These are phyloP conservation scores for Euphrasia arctica DNA, from an alignment of 305 asterid genomes.

Conservation along the genomic window DNA sequence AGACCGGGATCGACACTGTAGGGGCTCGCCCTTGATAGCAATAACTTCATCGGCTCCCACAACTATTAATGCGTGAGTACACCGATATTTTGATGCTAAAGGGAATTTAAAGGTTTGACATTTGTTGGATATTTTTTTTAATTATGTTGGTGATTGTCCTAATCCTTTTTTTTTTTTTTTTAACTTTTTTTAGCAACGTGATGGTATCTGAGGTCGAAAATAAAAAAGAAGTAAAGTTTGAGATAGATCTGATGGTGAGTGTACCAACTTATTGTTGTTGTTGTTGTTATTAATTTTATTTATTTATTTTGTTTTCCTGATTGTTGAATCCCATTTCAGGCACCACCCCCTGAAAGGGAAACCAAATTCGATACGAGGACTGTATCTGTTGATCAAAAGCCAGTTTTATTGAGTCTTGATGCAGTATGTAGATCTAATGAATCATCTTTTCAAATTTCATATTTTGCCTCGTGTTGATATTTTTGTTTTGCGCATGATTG, in stretches of 20 bases:
- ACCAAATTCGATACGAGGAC: constrained; percentile 32
- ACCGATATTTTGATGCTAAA: neutral
- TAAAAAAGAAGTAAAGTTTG: constrained; percentile 44
- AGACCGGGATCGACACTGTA: constrained; percentile 36
- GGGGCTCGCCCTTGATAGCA: constrained; percentile 37
- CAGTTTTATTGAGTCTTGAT: constrained; percentile 34
- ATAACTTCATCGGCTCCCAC: constrained; percentile 25
- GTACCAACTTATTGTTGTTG: neutral
- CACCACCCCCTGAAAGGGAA: constrained; percentile 80
- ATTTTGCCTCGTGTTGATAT: neutral
- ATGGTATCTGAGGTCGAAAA: constrained; percentile 29
- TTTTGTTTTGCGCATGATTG: constrained; percentile 36
- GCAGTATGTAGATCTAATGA: constrained; percentile 31
- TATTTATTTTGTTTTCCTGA: neutral
- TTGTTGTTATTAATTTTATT: neutral
- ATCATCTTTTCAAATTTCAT: no score
- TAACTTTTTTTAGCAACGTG: constrained; percentile 33
- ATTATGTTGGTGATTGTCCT: constrained; percentile 11
- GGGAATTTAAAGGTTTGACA: constrained; percentile 5
- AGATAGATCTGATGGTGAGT: constrained; percentile 63
- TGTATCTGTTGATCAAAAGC: constrained; percentile 45
- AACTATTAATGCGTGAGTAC: constrained; percentile 51
- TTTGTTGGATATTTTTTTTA: neutral
- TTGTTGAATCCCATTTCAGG: constrained; percentile 42
- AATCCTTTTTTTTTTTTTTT: neutral